Percentiles rank a stretch among this genome's conserved stretches.
These are phyloP conservation scores for Coemansia sp. DNA, from an alignment of 192 early-diverging fungal species.

Conservation along the genomic window DNA sequence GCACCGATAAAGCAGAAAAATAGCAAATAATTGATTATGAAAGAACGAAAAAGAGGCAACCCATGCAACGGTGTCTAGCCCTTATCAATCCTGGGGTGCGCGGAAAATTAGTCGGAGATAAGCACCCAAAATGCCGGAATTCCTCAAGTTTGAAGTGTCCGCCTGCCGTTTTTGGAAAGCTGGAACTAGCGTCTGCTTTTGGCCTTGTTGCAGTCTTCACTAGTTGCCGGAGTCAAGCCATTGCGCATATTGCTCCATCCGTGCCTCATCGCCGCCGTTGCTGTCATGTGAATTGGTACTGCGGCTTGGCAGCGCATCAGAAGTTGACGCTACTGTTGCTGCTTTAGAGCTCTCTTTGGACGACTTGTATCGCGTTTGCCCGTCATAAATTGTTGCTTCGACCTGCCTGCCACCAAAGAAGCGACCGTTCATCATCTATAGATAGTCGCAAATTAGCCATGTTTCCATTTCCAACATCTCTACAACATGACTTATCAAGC, in stretches of 20 bases:
- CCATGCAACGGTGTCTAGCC: background rate
- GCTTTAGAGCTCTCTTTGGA: background rate
- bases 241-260: slow-evolving; percentile 82
- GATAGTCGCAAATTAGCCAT: background rate
- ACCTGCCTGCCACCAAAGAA: slow-evolving; percentile 88
- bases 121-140: slow-evolving; percentile 4
- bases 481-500: background rate
- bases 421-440: slow-evolving; percentile 84
- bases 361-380: slow-evolving; percentile 75
- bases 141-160: background rate
- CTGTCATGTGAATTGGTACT: too few relatives aligned
- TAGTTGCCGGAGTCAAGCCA: slow-evolving; percentile 73
- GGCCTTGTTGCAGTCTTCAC: background rate
- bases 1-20: slow-evolving; percentile 4
- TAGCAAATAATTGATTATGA: background rate
- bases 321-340: background rate
- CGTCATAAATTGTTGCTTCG: slow-evolving; percentile 79
- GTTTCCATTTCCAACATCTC: background rate
- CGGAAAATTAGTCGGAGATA: background rate
- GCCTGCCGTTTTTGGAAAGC: too few relatives aligned
- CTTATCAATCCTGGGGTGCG: too few relatives aligned
- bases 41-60: background rate
- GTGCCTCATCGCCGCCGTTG: slow-evolving; percentile 65
- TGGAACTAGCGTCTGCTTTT: too few relatives aligned
- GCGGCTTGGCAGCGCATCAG: too few relatives aligned